These are phyloP conservation scores for Scleroderma bovista DNA, from an alignment of 768 basidiomycete genomes.

Conservation along the genomic window DNA sequence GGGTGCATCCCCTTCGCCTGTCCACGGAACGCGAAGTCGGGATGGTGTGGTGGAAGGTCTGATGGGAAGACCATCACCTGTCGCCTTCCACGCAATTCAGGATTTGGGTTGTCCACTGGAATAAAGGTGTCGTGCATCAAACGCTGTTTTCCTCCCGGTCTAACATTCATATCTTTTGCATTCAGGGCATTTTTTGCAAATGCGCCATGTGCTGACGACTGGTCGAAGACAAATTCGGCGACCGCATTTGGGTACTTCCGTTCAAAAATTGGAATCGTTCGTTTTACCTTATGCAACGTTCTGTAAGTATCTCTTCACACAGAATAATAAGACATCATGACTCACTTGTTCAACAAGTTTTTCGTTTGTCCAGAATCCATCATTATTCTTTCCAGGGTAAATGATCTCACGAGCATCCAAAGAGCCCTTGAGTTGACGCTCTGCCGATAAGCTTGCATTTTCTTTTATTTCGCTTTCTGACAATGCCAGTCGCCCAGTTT, in stretches of 20 bases:
- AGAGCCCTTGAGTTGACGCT: constrained; percentile 45
- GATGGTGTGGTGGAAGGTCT: neutral
- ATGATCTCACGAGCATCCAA: constrained; percentile 15
- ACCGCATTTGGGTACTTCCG: constrained; percentile 12
- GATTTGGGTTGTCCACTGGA: constrained; percentile 10
- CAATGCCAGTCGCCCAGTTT: constrained; percentile 11
- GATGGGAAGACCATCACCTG: constrained; percentile 1
- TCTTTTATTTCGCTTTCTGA: neutral
- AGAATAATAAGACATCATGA: neutral
- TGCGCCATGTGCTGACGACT: constrained; percentile 21
- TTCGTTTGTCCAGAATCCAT: constrained; percentile 19
- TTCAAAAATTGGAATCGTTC: constrained; percentile 15
- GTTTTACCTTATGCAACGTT: constrained; percentile 8
- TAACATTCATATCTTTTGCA: constrained; percentile 22
- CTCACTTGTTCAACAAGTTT: constrained; percentile 9
- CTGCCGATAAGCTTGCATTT: neutral
- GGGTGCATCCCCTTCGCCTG: constrained; percentile 4
- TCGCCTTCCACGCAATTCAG: constrained; percentile 4
- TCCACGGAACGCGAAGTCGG: neutral
- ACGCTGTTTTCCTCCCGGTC: constrained; percentile 18
- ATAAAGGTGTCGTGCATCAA: constrained; percentile 10
- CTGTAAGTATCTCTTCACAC: neutral
- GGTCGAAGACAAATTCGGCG: constrained; percentile 20
- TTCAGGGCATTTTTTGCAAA: constrained; percentile 21
- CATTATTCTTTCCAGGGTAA: constrained; percentile 17